Conservation (phyloP, 169 alveolate species). For the Plasmodium inui region DNA sequence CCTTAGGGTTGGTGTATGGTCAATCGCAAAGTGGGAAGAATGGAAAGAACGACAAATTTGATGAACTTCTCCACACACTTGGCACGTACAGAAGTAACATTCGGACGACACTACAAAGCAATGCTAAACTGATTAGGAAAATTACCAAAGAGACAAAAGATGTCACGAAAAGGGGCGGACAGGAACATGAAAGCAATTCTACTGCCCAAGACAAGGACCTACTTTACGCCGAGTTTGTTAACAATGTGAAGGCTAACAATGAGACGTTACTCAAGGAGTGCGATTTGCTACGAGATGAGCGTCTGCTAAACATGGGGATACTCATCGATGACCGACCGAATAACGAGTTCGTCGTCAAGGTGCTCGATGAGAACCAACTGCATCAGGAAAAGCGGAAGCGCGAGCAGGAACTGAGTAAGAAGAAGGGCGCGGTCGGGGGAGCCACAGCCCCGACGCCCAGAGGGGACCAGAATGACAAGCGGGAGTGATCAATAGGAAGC, state of each 20-base stretch:
- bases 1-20: constrained; percentile 81
- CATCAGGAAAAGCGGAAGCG: constrained; percentile 83
- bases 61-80: constrained; percentile 58
- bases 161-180: constrained; percentile 72
- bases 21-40: constrained; percentile 73
- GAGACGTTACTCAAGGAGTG: constrained; percentile 85
- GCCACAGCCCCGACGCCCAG: neutral
- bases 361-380: constrained; percentile 84
- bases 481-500: neutral
- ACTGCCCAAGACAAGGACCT: constrained; percentile 81
- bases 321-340: constrained; percentile 94
- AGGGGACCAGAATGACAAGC: neutral
- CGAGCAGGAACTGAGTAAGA: constrained; percentile 85
- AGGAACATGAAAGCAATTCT: constrained; percentile 80
- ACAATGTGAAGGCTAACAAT: constrained; percentile 70
- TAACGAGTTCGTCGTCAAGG: constrained; percentile 88
- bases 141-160: constrained; percentile 77
- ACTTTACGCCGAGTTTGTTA: constrained; percentile 52
- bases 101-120: constrained; percentile 55
- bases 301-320: constrained; percentile 91
- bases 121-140: constrained; percentile 79
- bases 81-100: constrained; percentile 80
- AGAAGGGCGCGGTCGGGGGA: constrained; percentile 73
- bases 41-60: constrained; percentile 58
- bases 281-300: constrained; percentile 95